These are phyloP conservation scores for Arxiozyma bovina DNA, from an alignment of 1,139 yeast species.

Conservation along the genomic window DNA sequence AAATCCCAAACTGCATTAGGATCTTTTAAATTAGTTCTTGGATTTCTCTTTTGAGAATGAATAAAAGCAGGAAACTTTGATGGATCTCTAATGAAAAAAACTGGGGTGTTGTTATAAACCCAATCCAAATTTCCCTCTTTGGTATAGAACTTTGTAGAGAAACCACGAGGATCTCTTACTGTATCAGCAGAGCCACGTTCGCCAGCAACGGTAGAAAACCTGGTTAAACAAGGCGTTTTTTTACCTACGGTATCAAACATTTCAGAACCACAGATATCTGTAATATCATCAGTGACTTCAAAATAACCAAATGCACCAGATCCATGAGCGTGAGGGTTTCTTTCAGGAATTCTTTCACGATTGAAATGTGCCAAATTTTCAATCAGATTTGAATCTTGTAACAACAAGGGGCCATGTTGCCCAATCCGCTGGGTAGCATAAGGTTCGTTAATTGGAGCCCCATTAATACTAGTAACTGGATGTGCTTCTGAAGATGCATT, in stretches of 20 bases:
- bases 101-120: constrained; percentile 55
- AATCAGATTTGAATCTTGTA: constrained; percentile 49
- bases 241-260: constrained; percentile 43
- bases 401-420: constrained; percentile 45
- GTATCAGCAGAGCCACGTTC: constrained; percentile 51
- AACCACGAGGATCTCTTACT: constrained; percentile 54
- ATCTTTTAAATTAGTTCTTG: constrained; percentile 75
- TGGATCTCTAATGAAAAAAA: constrained; percentile 52
- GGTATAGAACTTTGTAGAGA: constrained; percentile 47
- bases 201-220: constrained; percentile 56
- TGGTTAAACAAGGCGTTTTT: constrained; percentile 39
- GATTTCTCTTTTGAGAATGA: constrained; percentile 65
- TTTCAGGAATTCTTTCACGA: constrained; percentile 53
- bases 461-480: constrained; percentile 25
- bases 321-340: constrained; percentile 60
- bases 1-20: constrained; percentile 68
- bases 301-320: constrained; percentile 56
- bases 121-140: constrained; percentile 54
- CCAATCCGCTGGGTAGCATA: constrained; percentile 66
- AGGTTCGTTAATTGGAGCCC: constrained; percentile 49
- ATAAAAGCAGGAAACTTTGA: constrained; percentile 49
- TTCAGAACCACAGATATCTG: constrained; percentile 44
- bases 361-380: constrained; percentile 53
- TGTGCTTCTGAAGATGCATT: too few relatives aligned
- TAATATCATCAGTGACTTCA: constrained; percentile 49